Evolutionary conservation across 305 asterid species (phyloP), one percentile per base, ranked within the genome.

Genomic region (Fraxinus dipetala): DNA sequence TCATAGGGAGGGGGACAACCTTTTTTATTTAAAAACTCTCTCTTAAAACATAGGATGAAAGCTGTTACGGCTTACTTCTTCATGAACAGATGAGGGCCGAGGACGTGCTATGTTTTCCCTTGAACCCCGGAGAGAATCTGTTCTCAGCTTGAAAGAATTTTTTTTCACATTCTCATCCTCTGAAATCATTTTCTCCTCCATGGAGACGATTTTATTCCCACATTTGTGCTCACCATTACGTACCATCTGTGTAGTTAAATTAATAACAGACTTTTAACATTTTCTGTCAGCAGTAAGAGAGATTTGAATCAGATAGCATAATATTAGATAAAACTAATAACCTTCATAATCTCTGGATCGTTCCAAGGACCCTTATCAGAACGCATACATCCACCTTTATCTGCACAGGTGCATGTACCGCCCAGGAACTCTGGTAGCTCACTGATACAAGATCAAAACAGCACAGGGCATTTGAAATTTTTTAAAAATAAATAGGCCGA

Each of bases 291-390:
- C 75, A n/a, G 3, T 13, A 73, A 61, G 40, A 69, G 22, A 34
- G 22, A 77, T 28, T 7, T 67, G 40, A 82, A 81, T 48, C 75
- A 76, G n/a, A 32, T 54, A n/a, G 16, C 24, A 80, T 31, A 26
- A 18, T 65, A 14, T 38, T 38, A 28, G 35, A 78, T 14, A n/a
- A 35, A 30, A 18, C 7, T 20, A 70, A 70, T 78, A 79, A 95
- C 98, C 99, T 93, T 95, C 95, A 95, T 92, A 78, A 91, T 90
- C 6, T 92, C 98, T 22, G 92, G 85, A 82, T 96, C 95, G 54
- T 96, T 92, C 99, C 99, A 96, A 63, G 99, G 98, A 24, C 98
- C 99, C 89, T 87, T 96, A 87, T 96, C 99, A 1, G 98, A 92
- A 70, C 85, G 84, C 98, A 93, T 89, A 69, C 99, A 96, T 26